phyloP scores from a whole-genome alignment of 106 monocot genomes.

The Amphibolis antarctica region DNA sequence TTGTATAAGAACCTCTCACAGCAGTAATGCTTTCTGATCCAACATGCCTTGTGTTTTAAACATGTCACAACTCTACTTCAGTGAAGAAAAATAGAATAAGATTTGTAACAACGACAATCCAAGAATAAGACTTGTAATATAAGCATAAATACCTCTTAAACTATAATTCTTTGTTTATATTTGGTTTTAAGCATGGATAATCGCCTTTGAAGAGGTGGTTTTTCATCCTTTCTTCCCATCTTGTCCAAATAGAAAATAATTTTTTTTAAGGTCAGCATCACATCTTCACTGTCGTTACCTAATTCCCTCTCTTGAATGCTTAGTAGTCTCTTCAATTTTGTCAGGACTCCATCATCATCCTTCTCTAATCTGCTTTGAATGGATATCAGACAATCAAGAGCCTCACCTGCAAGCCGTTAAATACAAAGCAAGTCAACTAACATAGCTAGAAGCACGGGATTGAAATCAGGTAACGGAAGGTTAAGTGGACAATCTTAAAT shows the following conservation, averaged over 20 bases:
- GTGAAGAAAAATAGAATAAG: no score
- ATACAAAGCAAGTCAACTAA: neutral
- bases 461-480: neutral
- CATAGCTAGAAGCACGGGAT: neutral
- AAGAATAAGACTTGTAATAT: no score
- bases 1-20: no score
- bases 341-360: constrained; percentile 36
- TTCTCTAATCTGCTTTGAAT: constrained; percentile 53
- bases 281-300: constrained; percentile 46
- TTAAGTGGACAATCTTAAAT: neutral
- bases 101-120: no score
- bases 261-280: constrained; percentile 43
- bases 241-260: constrained; percentile 36
- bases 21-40: no score
- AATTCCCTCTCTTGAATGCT: constrained; percentile 69
- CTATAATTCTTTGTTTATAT: constrained; percentile 28
- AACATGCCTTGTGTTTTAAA: no score
- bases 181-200: constrained; percentile 29
- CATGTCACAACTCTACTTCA: no score
- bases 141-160: constrained; percentile 14
- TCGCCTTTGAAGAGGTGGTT: constrained; percentile 50
- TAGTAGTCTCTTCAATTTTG: constrained; percentile 45
- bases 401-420: constrained; percentile 35
- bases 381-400: constrained; percentile 64
- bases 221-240: constrained; percentile 53